Percentiles rank a stretch among this genome's conserved stretches.
Conservation (phyloP, 768 basidiomycete species). For the Tricholoma hemisulphureum region DNA sequence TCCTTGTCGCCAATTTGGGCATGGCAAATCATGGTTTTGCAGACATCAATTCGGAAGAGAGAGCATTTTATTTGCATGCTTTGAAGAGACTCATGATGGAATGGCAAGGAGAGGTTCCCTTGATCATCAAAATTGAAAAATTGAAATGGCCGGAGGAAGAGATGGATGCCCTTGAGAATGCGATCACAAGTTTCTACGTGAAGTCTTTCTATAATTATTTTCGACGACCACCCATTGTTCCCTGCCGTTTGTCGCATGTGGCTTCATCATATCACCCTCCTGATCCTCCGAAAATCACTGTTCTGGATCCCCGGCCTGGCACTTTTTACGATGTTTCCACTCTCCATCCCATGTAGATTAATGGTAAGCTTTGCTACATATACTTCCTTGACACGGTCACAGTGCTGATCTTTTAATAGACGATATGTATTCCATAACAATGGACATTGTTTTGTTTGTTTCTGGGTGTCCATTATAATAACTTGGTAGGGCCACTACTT, state of each 20-base stretch:
- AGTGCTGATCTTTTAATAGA: too few relatives aligned
- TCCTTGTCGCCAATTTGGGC: constrained; percentile 1
- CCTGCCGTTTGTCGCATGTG: neutral
- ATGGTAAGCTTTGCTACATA: neutral
- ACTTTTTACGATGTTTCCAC: neutral
- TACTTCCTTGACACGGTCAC: too few relatives aligned
- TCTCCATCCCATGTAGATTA: neutral
- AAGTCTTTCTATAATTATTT: neutral
- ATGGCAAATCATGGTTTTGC: constrained; percentile 11
- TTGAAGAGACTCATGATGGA: neutral
- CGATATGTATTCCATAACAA: too few relatives aligned
- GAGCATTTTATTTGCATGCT: neutral
- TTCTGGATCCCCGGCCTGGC: neutral
- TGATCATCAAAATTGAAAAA: neutral
- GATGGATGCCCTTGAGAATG: neutral
- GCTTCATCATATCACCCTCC: neutral
- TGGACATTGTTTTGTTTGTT: too few relatives aligned
- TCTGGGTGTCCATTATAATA: too few relatives aligned
- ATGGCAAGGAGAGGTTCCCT: neutral
- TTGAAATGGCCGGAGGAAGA: neutral
- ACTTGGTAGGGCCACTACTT: too few relatives aligned
- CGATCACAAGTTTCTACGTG: neutral
- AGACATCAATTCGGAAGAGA: neutral
- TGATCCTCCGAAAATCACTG: neutral
- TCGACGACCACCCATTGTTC: neutral